Evolutionary conservation across 108 stramenopile genomes (phyloP), one percentile per base, ranked within the genome.

Genomic region (Nannochloropsis salina): DNA sequence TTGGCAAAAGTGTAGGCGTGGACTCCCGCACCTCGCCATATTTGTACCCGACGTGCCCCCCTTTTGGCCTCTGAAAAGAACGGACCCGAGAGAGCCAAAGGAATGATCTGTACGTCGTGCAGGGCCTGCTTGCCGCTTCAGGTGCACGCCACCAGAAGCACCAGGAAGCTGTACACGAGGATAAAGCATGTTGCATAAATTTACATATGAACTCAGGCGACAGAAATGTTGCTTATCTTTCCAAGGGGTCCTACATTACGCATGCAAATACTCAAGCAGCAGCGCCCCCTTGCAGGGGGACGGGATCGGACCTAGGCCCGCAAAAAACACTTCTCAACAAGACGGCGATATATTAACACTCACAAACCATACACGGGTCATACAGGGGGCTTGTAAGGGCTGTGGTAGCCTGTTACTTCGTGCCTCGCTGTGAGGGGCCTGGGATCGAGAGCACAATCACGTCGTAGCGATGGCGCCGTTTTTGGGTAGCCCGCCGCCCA

Each of bases 91-190:
- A 31, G 0, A 31, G 31, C 31, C 31, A 31, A 31, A 31, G 31
- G 31, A 31, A 31, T 31, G 31, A 31, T 1, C 31, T 31, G 31
- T 31, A 31, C 31, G 31, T 31, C 31, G 31, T 31, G 31, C 31
- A 31, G 31, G 31, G 1, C 31, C 31, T 31, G 81, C 42, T 82
- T 82, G 40, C 21, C 4, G 61, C 8, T n/a, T 74, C 61, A 15
- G 61, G 61, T 82, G 15, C 81, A 82, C 81, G 81, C 81, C 22
- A 22, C 42, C 3, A 82, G 81, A 22, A 42, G 81, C 42, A 82
- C 0, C 81, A 82, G 81, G 81, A 82, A 82, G 61, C 31, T 82
- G 21, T 22, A 12, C 21, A 22, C 41, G 22, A 6, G 41, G 31
- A 41, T 82, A 22, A 42, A 3, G 5, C 8, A 74, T 74, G 61